Evolutionary conservation across 2,329 filamentous ascomycete species (phyloP).

Genomic region (Pseudogymnoascus sp.): DNA sequence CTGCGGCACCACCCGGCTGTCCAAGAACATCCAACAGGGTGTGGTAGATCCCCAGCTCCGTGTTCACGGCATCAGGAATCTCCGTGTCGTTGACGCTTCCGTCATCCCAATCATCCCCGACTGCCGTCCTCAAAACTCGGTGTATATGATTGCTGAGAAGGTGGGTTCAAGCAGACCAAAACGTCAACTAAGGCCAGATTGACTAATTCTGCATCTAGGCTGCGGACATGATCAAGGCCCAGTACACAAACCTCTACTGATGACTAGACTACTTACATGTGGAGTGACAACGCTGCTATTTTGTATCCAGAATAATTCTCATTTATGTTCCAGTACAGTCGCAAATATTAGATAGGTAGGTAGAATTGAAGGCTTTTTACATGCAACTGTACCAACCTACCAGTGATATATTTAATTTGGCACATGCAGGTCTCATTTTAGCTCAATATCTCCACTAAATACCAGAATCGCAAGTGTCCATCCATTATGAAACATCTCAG

Average conservation of each 20-base stretch:
- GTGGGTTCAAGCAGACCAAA: slow-evolving; percentile 29
- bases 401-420: neutral
- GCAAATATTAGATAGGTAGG: neutral
- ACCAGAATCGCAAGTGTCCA: neutral
- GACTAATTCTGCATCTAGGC: slow-evolving; percentile 13
- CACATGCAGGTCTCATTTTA: neutral
- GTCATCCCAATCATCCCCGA: slow-evolving; percentile 47
- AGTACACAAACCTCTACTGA: slow-evolving; percentile 30
- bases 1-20: slow-evolving; percentile 48
- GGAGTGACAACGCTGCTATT: neutral
- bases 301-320: neutral
- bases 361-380: neutral
- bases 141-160: slow-evolving; percentile 55
- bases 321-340: neutral
- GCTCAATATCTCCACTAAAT: neutral
- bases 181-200: neutral
- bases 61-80: slow-evolving; percentile 44
- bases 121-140: slow-evolving; percentile 51
- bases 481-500: no score
- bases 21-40: slow-evolving; percentile 42
- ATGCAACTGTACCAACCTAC: neutral
- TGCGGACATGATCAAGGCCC: slow-evolving; percentile 41
- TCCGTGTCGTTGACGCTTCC: slow-evolving; percentile 48
- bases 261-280: neutral
- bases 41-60: slow-evolving; percentile 43